A percentile compares a stretch with the other conserved stretches of the same genome.
phyloP scores from a whole-genome alignment of 345 rosid species.

The Boechera retrofracta region DNA sequence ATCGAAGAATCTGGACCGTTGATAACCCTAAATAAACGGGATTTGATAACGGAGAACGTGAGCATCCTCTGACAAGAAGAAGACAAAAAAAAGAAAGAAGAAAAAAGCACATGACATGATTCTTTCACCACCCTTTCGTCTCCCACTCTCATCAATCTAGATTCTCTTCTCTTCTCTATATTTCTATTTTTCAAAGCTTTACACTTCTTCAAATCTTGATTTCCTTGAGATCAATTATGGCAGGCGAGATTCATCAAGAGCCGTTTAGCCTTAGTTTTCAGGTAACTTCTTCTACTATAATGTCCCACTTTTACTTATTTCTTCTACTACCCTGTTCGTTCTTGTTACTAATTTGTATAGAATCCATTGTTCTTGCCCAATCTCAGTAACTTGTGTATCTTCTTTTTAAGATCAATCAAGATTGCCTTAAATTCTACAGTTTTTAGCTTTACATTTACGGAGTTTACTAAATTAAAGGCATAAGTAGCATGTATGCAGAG shows the following conservation, averaged over 20 bases:
- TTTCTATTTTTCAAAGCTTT: background rate
- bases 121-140: conserved; percentile 45
- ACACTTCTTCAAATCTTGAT: background rate
- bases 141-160: conserved; percentile 32
- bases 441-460: conserved; percentile 10
- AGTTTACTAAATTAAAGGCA: background rate
- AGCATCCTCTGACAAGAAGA: conserved; percentile 32
- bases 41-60: conserved; percentile 49
- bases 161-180: conserved; percentile 20
- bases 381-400: background rate
- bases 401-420: background rate
- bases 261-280: conserved; percentile 63
- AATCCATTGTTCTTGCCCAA: background rate
- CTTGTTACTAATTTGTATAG: too few species aligned
- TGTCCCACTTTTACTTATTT: conserved; percentile 3
- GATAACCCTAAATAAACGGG: conserved; percentile 42
- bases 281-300: conserved; percentile 47
- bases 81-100: conserved; percentile 18
- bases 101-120: conserved; percentile 46
- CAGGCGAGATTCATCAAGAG: conserved; percentile 68
- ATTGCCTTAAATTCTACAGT: background rate
- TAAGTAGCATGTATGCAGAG: background rate
- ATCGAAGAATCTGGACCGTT: conserved; percentile 38
- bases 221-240: conserved; percentile 44
- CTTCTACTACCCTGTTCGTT: background rate